A percentile compares a stretch with the other conserved stretches of the same genome.
Evolutionary conservation across 2,329 filamentous ascomycete genomes (phyloP).

Genomic region (Pseudohalonectria lignicola): DNA sequence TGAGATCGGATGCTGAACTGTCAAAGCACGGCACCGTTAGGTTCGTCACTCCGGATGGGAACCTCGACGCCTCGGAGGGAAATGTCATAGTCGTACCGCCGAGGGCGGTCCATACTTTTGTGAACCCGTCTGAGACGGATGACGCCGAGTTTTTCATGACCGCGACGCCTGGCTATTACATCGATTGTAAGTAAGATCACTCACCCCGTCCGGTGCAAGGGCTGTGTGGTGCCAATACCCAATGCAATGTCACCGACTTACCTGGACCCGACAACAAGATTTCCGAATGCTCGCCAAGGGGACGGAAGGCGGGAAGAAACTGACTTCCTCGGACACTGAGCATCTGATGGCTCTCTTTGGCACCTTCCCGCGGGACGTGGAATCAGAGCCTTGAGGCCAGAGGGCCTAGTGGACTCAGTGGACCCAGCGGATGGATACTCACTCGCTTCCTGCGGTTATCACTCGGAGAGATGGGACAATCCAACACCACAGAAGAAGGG

Average conservation of each 20-base stretch:
- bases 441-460: too few relatives aligned
- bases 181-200: conserved; percentile 24
- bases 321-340: conserved; percentile 13
- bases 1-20: background rate
- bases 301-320: conserved; percentile 9
- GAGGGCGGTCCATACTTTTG: conserved; percentile 22
- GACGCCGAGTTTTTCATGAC: conserved; percentile 24
- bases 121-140: conserved; percentile 20
- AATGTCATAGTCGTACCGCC: conserved; percentile 24
- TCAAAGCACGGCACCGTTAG: conserved; percentile 10
- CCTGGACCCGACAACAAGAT: too few relatives aligned
- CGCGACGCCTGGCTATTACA: conserved; percentile 22
- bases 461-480: too few relatives aligned
- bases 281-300: conserved; percentile 22
- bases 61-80: conserved; percentile 16
- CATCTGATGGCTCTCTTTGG: conserved; percentile 25
- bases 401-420: too few relatives aligned
- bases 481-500: too few relatives aligned
- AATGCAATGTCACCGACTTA: too few relatives aligned
- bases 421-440: too few relatives aligned
- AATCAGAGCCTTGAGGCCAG: conserved; percentile 20
- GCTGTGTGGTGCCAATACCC: too few relatives aligned
- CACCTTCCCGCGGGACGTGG: conserved; percentile 22
- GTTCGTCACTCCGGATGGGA: conserved; percentile 20
- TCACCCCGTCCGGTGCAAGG: too few relatives aligned